Conservation (phyloP, 257 asterid genomes). For the Agastache rugosa region DNA sequence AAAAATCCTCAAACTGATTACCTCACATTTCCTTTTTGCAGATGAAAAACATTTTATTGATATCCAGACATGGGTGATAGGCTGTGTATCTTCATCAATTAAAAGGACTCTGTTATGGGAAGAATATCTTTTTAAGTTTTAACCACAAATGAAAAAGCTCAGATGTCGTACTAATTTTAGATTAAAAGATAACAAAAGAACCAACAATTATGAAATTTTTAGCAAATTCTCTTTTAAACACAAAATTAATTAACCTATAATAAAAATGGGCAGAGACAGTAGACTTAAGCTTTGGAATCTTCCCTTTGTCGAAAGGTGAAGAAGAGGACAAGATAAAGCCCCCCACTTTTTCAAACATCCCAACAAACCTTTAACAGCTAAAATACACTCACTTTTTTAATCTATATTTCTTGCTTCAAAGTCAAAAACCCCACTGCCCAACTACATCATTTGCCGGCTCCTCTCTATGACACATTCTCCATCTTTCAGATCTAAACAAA, state of each 20-base stretch:
- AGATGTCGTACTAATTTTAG: background rate
- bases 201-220: background rate
- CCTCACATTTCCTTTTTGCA: conserved; percentile 22
- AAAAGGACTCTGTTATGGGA: background rate
- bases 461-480: conserved; percentile 32
- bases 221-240: conserved; percentile 15
- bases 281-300: conserved; percentile 53
- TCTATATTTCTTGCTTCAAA: conserved; percentile 41
- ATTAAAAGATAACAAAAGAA: conserved; percentile 13
- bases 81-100: conserved; percentile 23
- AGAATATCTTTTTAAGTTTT: background rate
- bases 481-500: conserved; percentile 50
- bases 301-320: conserved; percentile 57
- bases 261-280: conserved; percentile 30
- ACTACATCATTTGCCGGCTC: conserved; percentile 50
- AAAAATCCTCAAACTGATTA: conserved; percentile 17
- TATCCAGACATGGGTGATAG: background rate
- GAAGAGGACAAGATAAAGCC: conserved; percentile 69
- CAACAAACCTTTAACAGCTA: conserved; percentile 45
- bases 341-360: conserved; percentile 51
- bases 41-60: conserved; percentile 22
- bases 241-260: conserved; percentile 1
- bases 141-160: background rate
- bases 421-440: conserved; percentile 62
- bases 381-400: conserved; percentile 33